These are phyloP conservation scores for Podospora didyma DNA, from an alignment of 495 filamentous ascomycete genomes.

Conservation along the genomic window DNA sequence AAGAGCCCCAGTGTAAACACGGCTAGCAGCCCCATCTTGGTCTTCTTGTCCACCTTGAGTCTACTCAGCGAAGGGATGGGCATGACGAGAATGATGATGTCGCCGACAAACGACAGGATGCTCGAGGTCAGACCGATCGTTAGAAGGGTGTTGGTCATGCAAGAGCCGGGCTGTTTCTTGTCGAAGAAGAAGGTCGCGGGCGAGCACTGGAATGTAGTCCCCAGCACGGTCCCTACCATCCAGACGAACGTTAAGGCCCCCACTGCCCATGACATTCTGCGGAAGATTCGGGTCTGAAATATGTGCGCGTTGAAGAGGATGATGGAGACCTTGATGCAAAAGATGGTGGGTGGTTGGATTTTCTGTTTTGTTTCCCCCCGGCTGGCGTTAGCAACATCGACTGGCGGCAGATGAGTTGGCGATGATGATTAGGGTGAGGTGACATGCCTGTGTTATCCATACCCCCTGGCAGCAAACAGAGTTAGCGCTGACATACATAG, in stretches of 20 bases:
- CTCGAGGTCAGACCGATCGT: slow-evolving; percentile 8
- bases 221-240: slow-evolving; percentile 5
- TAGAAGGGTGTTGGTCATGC: neutral
- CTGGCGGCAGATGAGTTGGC: neutral
- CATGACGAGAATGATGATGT: slow-evolving; percentile 15
- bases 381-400: neutral
- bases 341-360: slow-evolving; percentile 13
- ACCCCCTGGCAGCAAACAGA: neutral
- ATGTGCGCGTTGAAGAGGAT: slow-evolving; percentile 11
- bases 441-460: neutral
- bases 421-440: neutral
- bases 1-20: slow-evolving; percentile 13
- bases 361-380: no score
- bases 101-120: slow-evolving; percentile 4
- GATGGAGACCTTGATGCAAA: slow-evolving; percentile 12
- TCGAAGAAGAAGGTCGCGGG: slow-evolving; percentile 12
- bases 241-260: slow-evolving; percentile 1
- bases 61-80: slow-evolving; percentile 12
- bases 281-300: slow-evolving; percentile 6
- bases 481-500: neutral
- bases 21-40: slow-evolving; percentile 3
- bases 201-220: slow-evolving; percentile 10
- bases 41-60: slow-evolving; percentile 8
- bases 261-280: slow-evolving; percentile 6
- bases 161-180: slow-evolving; percentile 1